Percentiles rank a stretch among this genome's conserved stretches.
Conservation (phyloP, 75 land plant genomes). For the Selaginella tamariscina region DNA sequence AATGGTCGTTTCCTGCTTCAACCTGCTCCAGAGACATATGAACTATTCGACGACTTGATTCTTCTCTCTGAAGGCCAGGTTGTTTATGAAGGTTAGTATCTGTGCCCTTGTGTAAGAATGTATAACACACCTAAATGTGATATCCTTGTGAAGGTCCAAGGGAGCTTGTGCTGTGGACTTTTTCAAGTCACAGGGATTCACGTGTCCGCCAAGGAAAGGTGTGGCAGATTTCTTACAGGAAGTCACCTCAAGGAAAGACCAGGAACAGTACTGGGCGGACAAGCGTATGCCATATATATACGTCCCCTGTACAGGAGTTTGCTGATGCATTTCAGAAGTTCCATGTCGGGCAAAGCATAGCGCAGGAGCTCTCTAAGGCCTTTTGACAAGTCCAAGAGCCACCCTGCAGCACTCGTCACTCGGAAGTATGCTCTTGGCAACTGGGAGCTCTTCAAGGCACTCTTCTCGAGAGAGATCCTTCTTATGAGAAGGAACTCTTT, state of each 20-base stretch:
- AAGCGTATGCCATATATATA: conserved; percentile 39
- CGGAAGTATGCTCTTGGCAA: conserved; percentile 40
- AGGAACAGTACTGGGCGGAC: conserved; percentile 67
- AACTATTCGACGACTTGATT: conserved; percentile 35
- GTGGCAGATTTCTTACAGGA: conserved; percentile 41
- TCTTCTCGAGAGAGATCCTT: conserved; percentile 36
- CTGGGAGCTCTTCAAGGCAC: conserved; percentile 48
- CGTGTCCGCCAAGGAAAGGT: conserved; percentile 33
- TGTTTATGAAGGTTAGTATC: too few species aligned
- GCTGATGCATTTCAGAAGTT: conserved; percentile 56
- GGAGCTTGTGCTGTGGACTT: conserved; percentile 18
- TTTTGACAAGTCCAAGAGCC: conserved; percentile 51
- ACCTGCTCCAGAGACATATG: conserved; percentile 39
- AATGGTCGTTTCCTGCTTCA: conserved; percentile 35
- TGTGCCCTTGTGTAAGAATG: too few species aligned
- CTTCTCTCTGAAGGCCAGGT: conserved; percentile 37
- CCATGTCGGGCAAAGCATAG: conserved; percentile 36
- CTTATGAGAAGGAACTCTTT: conserved; percentile 57
- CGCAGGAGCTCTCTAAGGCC: conserved; percentile 29
- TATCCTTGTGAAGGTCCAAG: too few species aligned
- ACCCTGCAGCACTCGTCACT: conserved; percentile 53
- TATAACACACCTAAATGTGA: too few species aligned
- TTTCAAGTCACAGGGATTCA: conserved; percentile 45
- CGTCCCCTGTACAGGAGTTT: conserved; percentile 48
- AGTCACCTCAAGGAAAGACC: conserved; percentile 87